phyloP scores from a whole-genome alignment of 306 rosid genomes.

The Abrus precatorius region DNA sequence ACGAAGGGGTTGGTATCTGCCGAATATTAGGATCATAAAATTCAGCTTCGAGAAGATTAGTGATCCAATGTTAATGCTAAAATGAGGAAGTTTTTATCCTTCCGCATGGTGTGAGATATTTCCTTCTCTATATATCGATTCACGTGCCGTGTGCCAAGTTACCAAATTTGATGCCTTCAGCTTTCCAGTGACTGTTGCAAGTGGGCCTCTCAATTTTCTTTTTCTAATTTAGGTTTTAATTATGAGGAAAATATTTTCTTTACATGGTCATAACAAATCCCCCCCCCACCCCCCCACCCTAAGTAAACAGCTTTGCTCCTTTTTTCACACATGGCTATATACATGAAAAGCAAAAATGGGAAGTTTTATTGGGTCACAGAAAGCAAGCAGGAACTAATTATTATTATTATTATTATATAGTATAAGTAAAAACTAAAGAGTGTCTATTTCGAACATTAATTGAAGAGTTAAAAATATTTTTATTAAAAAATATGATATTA shows the following conservation, averaged over 20 bases:
- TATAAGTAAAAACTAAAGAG: too few relatives aligned
- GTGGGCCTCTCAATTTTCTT: too few relatives aligned
- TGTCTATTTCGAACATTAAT: too few relatives aligned
- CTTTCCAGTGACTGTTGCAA: too few relatives aligned
- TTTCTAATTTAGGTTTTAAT: not conserved
- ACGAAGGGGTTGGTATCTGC: too few relatives aligned
- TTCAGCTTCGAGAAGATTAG: not conserved
- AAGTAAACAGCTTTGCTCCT: not conserved
- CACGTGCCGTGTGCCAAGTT: not conserved
- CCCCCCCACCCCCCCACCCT: not conserved
- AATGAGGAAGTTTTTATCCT: not conserved
- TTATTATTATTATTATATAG: too few relatives aligned
- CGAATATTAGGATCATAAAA: not conserved
- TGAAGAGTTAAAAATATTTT: too few relatives aligned
- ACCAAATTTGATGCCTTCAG: too few relatives aligned
- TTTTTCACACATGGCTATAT: not conserved
- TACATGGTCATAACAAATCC: slow-evolving; percentile 27
- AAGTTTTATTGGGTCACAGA: not conserved
- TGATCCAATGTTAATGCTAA: not conserved
- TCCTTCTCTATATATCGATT: not conserved
- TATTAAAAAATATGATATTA: too few relatives aligned
- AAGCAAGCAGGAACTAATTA: not conserved
- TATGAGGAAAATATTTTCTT: slow-evolving; percentile 2
- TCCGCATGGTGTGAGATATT: slow-evolving; percentile 10
- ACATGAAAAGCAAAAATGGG: slow-evolving; percentile 5